Conservation (phyloP, 208 protist species). For the Leptomonas pyrrhocoris region DNA sequence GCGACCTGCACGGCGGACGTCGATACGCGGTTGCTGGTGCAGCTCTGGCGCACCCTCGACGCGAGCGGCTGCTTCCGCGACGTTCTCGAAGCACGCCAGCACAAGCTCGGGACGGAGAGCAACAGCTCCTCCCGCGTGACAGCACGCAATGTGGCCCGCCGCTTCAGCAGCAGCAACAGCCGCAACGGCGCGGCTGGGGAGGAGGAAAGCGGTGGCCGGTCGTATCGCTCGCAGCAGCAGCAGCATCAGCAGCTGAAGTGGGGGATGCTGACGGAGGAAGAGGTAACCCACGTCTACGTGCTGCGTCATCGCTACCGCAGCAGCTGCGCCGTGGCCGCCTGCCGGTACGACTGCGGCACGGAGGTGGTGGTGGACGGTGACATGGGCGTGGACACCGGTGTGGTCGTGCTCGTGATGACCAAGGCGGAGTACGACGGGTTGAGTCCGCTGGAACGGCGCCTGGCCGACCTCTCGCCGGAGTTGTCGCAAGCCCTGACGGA, state of each 20-base stretch:
- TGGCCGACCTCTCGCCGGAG: constrained; percentile 25
- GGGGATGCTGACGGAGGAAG: constrained; percentile 12
- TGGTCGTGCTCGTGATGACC: constrained; percentile 35
- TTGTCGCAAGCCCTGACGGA: constrained; percentile 26
- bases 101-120: constrained; percentile 15
- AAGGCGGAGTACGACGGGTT: constrained; percentile 42
- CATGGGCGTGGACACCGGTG: constrained; percentile 77
- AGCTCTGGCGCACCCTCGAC: constrained; percentile 20
- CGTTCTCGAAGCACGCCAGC: constrained; percentile 20
- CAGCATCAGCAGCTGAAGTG: not conserved
- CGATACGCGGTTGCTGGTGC: constrained; percentile 17
- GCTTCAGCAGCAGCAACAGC: not conserved
- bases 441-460: constrained; percentile 19
- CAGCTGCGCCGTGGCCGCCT: constrained; percentile 33
- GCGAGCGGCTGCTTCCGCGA: constrained; percentile 31
- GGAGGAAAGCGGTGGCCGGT: not conserved
- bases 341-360: constrained; percentile 33
- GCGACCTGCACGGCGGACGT: constrained; percentile 1
- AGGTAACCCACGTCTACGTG: constrained; percentile 52
- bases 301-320: constrained; percentile 59
- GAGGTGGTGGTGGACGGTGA: constrained; percentile 80
- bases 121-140: constrained; percentile 27
- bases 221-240: not conserved
- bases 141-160: constrained; percentile 5
- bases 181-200: not conserved